A percentile compares a stretch with the other conserved stretches of the same genome.
These are phyloP conservation scores for Nicotiana otophora DNA, from an alignment of 257 asterid genomes.

Conservation along the genomic window DNA sequence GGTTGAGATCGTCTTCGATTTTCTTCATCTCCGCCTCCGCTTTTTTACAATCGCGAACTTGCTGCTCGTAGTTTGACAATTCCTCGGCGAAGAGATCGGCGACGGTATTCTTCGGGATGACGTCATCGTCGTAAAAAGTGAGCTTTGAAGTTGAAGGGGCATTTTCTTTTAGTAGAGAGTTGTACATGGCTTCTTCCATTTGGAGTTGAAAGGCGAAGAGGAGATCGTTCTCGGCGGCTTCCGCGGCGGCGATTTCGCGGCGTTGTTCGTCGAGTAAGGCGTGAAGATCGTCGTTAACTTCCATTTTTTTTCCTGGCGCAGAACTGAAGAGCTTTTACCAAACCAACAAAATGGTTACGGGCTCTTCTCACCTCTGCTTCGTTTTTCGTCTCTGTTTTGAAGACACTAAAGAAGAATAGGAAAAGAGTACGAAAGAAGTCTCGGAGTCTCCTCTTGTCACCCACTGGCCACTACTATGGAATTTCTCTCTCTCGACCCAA, in stretches of 20 bases:
- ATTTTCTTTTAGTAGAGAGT: conserved; percentile 28
- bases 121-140: conserved; percentile 12
- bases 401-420: no score
- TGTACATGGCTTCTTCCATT: conserved; percentile 40
- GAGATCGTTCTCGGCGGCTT: conserved; percentile 16
- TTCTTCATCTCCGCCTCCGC: conserved; percentile 24
- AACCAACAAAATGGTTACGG: no score
- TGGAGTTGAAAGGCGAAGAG: conserved; percentile 41
- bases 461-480: no score
- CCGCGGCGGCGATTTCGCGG: conserved; percentile 20
- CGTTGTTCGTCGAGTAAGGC: conserved; percentile 20
- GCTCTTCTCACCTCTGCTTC: no score
- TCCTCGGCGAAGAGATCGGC: conserved; percentile 24
- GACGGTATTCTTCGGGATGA: conserved; percentile 14
- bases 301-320: not conserved
- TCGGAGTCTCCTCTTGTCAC: no score
- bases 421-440: no score
- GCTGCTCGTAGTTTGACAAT: conserved; percentile 25
- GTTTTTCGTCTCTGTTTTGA: no score
- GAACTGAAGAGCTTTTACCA: no score
- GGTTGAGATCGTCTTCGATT: conserved; percentile 41
- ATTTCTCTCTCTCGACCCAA: no score
- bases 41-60: conserved; percentile 19
- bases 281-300: conserved; percentile 25
- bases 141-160: not conserved